Percentiles rank a stretch among this genome's conserved stretches.
These are phyloP conservation scores for Vitis hybrid DNA, from an alignment of 177 flowering plant species.

Conservation along the genomic window DNA sequence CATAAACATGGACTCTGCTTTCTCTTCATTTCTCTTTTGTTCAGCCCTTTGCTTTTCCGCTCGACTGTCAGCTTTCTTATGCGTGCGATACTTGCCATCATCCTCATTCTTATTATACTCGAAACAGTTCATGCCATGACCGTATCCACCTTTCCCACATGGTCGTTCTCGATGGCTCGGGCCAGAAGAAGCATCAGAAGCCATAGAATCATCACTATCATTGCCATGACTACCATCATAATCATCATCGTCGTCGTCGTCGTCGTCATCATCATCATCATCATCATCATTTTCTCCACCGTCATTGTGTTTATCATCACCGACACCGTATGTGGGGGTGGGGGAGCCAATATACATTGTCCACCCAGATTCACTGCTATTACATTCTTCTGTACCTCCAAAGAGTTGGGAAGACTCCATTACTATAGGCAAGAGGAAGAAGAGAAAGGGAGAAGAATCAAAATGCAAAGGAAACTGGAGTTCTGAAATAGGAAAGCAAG, in stretches of 20 bases:
- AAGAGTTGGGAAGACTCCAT: conserved; percentile 29
- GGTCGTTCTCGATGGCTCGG: conserved; percentile 13
- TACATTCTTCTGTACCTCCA: conserved; percentile 20
- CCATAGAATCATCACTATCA: conserved; percentile 33
- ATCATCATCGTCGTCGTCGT: neutral
- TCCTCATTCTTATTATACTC: conserved; percentile 6
- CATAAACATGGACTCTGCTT: neutral
- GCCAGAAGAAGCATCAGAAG: conserved; percentile 37
- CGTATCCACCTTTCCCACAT: neutral
- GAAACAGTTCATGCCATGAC: neutral
- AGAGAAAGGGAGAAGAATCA: neutral
- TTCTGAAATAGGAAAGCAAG: conserved; percentile 1
- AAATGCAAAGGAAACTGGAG: neutral
- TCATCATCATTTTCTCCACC: neutral
- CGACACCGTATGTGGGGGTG: neutral
- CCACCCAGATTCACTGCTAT: conserved; percentile 37
- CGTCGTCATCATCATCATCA: neutral
- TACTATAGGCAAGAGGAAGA: neutral
- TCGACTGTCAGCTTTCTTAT: neutral
- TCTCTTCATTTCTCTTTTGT: neutral
- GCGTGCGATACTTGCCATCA: neutral
- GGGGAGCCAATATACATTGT: conserved; percentile 32
- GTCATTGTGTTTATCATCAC: neutral
- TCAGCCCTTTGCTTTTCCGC: conserved; percentile 7
- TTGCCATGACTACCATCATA: neutral